Evolutionary conservation across 108 stramenopile species (phyloP), one percentile per base, ranked within the genome.

Genomic region (Pseudonitzschia delicatissima): DNA sequence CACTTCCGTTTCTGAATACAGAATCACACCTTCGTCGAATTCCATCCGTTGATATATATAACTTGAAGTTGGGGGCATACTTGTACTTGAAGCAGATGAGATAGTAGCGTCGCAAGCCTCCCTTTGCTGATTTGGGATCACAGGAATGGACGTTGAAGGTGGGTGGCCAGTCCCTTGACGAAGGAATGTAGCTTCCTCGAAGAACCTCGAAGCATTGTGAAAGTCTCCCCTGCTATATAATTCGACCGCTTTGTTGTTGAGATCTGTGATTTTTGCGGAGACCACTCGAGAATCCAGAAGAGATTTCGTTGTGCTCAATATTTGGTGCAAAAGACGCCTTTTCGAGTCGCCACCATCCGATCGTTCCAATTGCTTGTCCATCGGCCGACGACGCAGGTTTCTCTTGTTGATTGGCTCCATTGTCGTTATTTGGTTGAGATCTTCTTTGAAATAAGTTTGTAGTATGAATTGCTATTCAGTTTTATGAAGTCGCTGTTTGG

Each of bases 21-120:
- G 52, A 26, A 72, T 55, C 71, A 86, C 77, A 13, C 85, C 85
- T 69, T 86, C 85, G 42, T 86, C 85, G 66, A 82, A 86, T 53
- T 78, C 85, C 57, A 71, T 79, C 2, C 84, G 68, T 66, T 85
- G 84, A 51, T 79, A 84, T 29, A 78, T 77, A 50, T 84, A 84
- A 35, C 45, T 49, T 7, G 74, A 68, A 3, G 63, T 28, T 5
- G 68, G 47, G 36, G 67, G 63, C 4, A 28, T 13, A 6, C 15
- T 21, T 21, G 47, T 2, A 21, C n/a, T n/a, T n/a, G n/a, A n/a
- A n/a, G n/a, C n/a, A n/a, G n/a, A n/a, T n/a, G n/a, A n/a, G n/a
- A n/a, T n/a, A n/a, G n/a, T n/a, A n/a, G n/a, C n/a, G n/a, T n/a
- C n/a, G n/a, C n/a, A n/a, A n/a, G n/a, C n/a, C n/a, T n/a, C n/a